Percentiles rank a stretch among this genome's conserved stretches.
Evolutionary conservation across 345 rosid genomes (phyloP).

Genomic region (Punica granatum): DNA sequence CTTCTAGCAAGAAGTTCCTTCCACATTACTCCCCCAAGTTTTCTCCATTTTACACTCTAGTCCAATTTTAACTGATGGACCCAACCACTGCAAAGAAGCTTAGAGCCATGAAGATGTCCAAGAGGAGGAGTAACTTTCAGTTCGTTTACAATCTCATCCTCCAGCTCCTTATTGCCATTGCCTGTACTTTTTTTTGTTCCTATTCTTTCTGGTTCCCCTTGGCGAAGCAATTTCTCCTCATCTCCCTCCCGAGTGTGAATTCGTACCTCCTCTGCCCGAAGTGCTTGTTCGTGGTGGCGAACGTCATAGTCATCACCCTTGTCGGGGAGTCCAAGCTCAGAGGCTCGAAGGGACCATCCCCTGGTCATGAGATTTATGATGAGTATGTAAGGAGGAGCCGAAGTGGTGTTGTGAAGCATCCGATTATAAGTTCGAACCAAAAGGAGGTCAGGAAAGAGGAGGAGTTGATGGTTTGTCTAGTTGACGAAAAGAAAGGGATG

Average conservation of each 20-base stretch:
- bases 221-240: conserved; percentile 15
- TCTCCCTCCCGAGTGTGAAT: conserved; percentile 18
- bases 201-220: conserved; percentile 20
- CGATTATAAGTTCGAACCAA: not conserved
- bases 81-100: not conserved
- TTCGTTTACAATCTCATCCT: conserved; percentile 15
- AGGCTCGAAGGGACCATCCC: conserved; percentile 9
- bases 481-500: conserved; percentile 8
- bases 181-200: conserved; percentile 19
- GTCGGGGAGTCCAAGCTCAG: conserved; percentile 37
- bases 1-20: not conserved
- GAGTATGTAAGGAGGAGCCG: conserved; percentile 37
- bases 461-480: not conserved
- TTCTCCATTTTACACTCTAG: not conserved
- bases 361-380: conserved; percentile 20
- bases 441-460: not conserved
- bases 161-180: conserved; percentile 21
- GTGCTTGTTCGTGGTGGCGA: conserved; percentile 42
- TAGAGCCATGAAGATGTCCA: conserved; percentile 20
- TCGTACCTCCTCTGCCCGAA: conserved; percentile 28
- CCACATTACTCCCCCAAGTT: not conserved
- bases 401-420: not conserved
- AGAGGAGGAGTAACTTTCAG: conserved; percentile 6
- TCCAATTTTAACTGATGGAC: conserved; percentile 7
- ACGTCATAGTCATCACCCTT: conserved; percentile 44